phyloP scores from a whole-genome alignment of 1,139 yeast species.

The Kodamaea sp. region DNA sequence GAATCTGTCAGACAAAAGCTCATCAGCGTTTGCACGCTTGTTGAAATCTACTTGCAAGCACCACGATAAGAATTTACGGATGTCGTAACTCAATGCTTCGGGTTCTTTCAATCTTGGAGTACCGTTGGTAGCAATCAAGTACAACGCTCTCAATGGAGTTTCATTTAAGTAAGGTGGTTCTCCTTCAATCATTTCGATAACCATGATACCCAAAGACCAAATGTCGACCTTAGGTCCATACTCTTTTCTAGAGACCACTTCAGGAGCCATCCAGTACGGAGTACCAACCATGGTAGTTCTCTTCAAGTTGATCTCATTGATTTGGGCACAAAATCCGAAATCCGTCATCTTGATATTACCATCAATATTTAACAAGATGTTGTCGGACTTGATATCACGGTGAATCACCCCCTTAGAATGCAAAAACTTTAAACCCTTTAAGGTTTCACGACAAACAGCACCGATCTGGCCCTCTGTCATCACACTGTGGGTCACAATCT shows the following conservation, averaged over 20 bases:
- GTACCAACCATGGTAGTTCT: slow-evolving; percentile 99
- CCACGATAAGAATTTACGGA: slow-evolving; percentile 72
- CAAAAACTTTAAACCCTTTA: slow-evolving; percentile 80
- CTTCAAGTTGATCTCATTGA: slow-evolving; percentile 79
- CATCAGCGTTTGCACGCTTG: slow-evolving; percentile 77
- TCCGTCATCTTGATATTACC: slow-evolving; percentile 92
- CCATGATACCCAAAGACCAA: slow-evolving; percentile 97
- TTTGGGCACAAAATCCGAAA: slow-evolving; percentile 94
- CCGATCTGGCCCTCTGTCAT: slow-evolving; percentile 98
- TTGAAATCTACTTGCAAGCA: slow-evolving; percentile 85
- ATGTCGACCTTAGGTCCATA: slow-evolving; percentile 97
- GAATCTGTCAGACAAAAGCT: slow-evolving; percentile 71
- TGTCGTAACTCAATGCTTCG: slow-evolving; percentile 66
- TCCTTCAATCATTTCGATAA: slow-evolving; percentile 97
- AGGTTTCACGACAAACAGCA: slow-evolving; percentile 90
- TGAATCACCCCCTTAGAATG: slow-evolving; percentile 95
- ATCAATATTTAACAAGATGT: slow-evolving; percentile 73
- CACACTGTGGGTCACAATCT: slow-evolving; percentile 90
- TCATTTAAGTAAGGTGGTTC: slow-evolving; percentile 97
- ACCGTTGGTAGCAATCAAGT: slow-evolving; percentile 92
- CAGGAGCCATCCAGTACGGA: slow-evolving; percentile 99
- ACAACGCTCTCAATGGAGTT: slow-evolving; percentile 88
- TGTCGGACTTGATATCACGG: slow-evolving; percentile 94
- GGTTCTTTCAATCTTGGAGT: slow-evolving; percentile 93
- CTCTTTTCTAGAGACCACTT: slow-evolving; percentile 89